Evolutionary conservation across 768 basidiomycete species (phyloP).

Genomic region (Ramaria sp.): DNA sequence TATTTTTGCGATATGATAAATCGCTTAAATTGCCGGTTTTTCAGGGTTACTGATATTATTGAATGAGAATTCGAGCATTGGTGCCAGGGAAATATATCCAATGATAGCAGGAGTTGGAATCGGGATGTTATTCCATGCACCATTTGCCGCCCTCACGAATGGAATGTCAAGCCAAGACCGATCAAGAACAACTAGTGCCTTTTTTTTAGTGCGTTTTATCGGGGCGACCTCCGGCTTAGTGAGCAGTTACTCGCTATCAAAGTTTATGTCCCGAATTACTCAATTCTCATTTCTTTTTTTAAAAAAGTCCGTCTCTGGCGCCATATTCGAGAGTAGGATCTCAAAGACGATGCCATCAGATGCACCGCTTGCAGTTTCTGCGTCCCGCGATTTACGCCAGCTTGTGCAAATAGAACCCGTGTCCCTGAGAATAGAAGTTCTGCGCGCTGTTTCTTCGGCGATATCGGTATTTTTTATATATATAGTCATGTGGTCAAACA

Average conservation of each 20-base stretch:
- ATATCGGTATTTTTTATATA: slow-evolving; percentile 39
- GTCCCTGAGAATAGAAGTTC: slow-evolving; percentile 32
- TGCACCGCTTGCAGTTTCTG: slow-evolving; percentile 28
- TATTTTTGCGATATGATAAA: slow-evolving; percentile 6
- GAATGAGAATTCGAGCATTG: slow-evolving; percentile 35
- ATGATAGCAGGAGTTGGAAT: slow-evolving; percentile 67
- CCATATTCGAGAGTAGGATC: slow-evolving; percentile 52
- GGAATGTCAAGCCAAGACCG: slow-evolving; percentile 55
- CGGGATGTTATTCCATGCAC: slow-evolving; percentile 79
- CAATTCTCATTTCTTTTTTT: too few relatives aligned
- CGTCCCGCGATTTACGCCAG: slow-evolving; percentile 43
- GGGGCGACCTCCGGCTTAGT: slow-evolving; percentile 78
- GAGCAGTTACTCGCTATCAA: slow-evolving; percentile 21
- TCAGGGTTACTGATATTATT: slow-evolving; percentile 61
- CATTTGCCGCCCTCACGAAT: slow-evolving; percentile 68
- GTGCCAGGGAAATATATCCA: slow-evolving; percentile 44
- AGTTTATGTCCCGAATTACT: too few relatives aligned
- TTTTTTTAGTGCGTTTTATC: slow-evolving; percentile 80
- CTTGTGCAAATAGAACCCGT: slow-evolving; percentile 33
- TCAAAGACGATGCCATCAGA: slow-evolving; percentile 37
- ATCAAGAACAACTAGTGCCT: slow-evolving; percentile 74
- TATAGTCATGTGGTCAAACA: slow-evolving; percentile 11
- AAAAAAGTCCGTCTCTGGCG: slow-evolving; percentile 68
- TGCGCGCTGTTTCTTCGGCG: slow-evolving; percentile 46
- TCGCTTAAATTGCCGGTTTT: slow-evolving; percentile 14